phyloP scores from a whole-genome alignment of 768 basidiomycete species.

The Piloderma croceum region DNA sequence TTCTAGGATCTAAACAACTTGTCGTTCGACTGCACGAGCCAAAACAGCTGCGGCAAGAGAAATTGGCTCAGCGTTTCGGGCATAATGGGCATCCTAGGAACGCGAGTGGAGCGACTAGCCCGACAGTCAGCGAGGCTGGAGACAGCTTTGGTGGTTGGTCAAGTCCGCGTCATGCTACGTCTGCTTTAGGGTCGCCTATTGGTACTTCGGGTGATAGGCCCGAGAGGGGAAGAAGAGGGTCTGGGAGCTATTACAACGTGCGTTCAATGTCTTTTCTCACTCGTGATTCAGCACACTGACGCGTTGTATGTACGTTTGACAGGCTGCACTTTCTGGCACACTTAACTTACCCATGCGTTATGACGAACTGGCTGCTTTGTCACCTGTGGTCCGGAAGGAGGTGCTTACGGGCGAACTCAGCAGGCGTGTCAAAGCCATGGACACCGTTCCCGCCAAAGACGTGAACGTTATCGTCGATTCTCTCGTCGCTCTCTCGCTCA shows the following conservation, averaged over 20 bases:
- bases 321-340: conserved; percentile 80
- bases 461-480: conserved; percentile 66
- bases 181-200: conserved; percentile 52
- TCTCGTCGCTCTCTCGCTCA: conserved; percentile 63
- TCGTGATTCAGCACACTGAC: too few relatives aligned
- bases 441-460: conserved; percentile 47
- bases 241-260: conserved; percentile 85
- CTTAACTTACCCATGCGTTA: conserved; percentile 83
- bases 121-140: conserved; percentile 75
- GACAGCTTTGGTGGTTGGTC: conserved; percentile 71
- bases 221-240: conserved; percentile 69
- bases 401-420: conserved; percentile 80
- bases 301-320: too few relatives aligned
- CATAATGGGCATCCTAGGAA: conserved; percentile 74
- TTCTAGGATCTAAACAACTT: conserved; percentile 69
- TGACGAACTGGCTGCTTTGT: conserved; percentile 74
- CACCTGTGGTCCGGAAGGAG: conserved; percentile 83
- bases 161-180: conserved; percentile 58
- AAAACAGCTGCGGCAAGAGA: conserved; percentile 86
- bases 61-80: conserved; percentile 75
- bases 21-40: conserved; percentile 88
- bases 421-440: conserved; percentile 60
- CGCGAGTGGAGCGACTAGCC: conserved; percentile 81
- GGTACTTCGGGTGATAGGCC: conserved; percentile 47
- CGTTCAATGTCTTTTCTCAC: conserved; percentile 14